Base-by-base conservation (phyloP, 1,284 basidiomycete species). In the Ustilago crameri region DNA sequence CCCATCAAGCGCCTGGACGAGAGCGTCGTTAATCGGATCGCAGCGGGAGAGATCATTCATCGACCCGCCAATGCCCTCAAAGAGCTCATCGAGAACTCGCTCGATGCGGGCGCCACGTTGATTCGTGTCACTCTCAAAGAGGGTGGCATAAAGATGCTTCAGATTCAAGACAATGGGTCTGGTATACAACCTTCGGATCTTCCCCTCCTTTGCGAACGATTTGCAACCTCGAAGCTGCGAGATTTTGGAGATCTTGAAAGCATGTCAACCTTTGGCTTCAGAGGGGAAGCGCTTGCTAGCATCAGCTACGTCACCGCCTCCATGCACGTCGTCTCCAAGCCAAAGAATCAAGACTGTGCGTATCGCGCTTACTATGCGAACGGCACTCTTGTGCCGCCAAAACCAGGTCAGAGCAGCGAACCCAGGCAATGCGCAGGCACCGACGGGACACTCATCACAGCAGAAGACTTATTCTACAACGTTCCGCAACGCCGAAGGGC, bases 401-500 rank as follows among this genome's bases (percentile, higher is more conserved):
- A 75, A 40, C 71, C 73, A 10, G 78, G 77, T 7, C 72, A 75
- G 54, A 68, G 67, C 37, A 56, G 66, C 17, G 64, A 64, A 9
- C 93, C 95, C 0, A 91, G 91, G 76, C 90, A 95, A 15, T 92
- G 91, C 68, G 95, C 95, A 15, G 95, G 94, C 3, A 96, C 95
- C 74, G 91, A 97, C 61, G 96, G 96, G 0, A 98, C 96, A 0
- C 90, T 89, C 1, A 91, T 98, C 61, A 91, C 87, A 91, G 93
- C 93, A 7, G 93, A 97, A 82, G 92, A 98, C 80, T 86, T 99
- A 32, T 99, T 99, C 83, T 96, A 93, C 85, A 98, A 97, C 73
- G 93, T 91, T 1, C 93, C 94, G 0, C 90, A 91, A 17, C 91
- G 96, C 38, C 87, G 93, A 32, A 89, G 93, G 9, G 92, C 95